Conservation (phyloP, 2,329 filamentous ascomycete genomes). For the Xylaria sp. region DNA sequence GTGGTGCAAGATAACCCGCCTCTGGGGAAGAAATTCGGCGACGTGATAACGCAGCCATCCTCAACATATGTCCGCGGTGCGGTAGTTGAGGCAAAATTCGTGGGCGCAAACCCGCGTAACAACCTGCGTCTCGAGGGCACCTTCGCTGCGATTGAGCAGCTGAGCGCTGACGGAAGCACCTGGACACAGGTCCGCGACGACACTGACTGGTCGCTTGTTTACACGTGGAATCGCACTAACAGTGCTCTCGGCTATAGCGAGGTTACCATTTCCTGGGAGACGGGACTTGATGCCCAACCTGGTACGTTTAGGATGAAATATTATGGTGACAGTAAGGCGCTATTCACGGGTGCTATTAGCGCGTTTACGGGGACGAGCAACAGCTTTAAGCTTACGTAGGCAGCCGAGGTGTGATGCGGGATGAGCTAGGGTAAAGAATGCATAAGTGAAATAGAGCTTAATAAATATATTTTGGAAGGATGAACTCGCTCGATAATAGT, state of each 20-base stretch:
- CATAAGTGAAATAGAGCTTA: not conserved
- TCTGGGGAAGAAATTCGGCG: conserved; percentile 75
- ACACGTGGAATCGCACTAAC: conserved; percentile 76
- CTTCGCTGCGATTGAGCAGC: conserved; percentile 78
- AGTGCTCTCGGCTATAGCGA: conserved; percentile 63
- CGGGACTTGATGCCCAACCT: conserved; percentile 65
- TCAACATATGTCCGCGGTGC: conserved; percentile 69
- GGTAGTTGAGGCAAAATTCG: conserved; percentile 74
- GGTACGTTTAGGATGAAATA: conserved; percentile 85
- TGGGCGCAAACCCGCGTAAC: conserved; percentile 90
- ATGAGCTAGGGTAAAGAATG: conserved; percentile 2
- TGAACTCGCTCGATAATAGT: conserved; percentile 2
- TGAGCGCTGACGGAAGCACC: conserved; percentile 52
- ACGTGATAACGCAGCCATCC: conserved; percentile 65
- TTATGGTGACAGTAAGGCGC: conserved; percentile 81
- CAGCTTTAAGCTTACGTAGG: conserved; percentile 57
- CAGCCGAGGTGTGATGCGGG: not conserved
- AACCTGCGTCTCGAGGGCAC: conserved; percentile 82
- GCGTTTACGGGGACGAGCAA: conserved; percentile 76
- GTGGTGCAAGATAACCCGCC: conserved; percentile 79
- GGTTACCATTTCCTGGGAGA: conserved; percentile 84
- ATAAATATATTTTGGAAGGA: not conserved
- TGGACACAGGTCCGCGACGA: conserved; percentile 80
- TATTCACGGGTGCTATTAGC: conserved; percentile 67
- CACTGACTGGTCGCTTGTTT: conserved; percentile 84